Evolutionary conservation across 495 filamentous ascomycete genomes (phyloP).

Genomic region (Jackrogersella multiformis): DNA sequence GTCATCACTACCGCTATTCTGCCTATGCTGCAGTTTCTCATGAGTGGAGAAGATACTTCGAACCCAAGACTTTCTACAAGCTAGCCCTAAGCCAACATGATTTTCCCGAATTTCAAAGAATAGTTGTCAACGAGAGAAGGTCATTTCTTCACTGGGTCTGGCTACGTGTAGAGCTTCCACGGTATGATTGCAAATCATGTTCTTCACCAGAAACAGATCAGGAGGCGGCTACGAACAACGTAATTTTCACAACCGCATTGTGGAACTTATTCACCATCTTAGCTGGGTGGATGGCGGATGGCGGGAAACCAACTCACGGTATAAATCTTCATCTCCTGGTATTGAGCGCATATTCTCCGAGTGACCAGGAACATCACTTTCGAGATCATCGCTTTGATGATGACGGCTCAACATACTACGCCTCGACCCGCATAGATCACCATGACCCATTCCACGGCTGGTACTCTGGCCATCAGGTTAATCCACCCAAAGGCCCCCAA

Average conservation of each 20-base stretch:
- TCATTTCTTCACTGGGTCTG: not conserved
- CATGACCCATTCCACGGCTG: constrained; percentile 1
- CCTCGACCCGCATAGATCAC: not conserved
- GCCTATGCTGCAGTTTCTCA: not conserved
- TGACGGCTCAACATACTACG: not conserved
- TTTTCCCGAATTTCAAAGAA: not conserved
- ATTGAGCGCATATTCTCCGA: constrained; percentile 9
- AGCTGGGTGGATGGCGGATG: not conserved
- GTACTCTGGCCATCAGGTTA: not conserved
- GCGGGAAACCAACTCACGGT: not conserved
- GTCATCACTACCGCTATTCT: not conserved
- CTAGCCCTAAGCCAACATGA: constrained; percentile 1
- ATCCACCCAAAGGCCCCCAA: not conserved
- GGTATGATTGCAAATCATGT: not conserved
- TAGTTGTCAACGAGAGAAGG: not conserved
- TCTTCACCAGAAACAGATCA: not conserved
- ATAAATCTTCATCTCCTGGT: too few species aligned
- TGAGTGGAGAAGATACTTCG: constrained; percentile 7
- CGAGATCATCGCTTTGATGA: constrained; percentile 13
- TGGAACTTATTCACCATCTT: constrained; percentile 8
- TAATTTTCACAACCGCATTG: not conserved
- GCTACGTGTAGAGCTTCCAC: constrained; percentile 14
- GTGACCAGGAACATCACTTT: constrained; percentile 13
- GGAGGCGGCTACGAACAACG: not conserved
- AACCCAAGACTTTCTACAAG: not conserved